Percentiles rank a stretch among this genome's conserved stretches.
Conservation (phyloP, 345 rosid species). For the Lepidium aucheri region DNA sequence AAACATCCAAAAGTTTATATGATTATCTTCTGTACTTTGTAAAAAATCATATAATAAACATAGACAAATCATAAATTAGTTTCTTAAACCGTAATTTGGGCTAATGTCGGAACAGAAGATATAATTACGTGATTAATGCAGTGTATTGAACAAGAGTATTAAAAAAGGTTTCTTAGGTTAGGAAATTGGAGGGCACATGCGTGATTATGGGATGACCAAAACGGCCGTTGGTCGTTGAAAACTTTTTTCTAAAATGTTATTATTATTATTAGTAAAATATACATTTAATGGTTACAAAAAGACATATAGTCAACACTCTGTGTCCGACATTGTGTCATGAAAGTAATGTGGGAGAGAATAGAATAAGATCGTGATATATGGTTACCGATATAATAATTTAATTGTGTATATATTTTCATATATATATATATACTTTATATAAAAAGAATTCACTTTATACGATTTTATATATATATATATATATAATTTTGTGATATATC, state of each 20-base stretch:
- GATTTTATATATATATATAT: neutral
- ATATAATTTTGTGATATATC: too few species aligned
- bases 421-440: neutral
- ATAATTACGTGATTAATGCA: slow-evolving; percentile 1
- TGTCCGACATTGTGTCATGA: slow-evolving; percentile 11
- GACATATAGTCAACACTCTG: slow-evolving; percentile 19
- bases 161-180: neutral
- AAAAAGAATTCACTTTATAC: too few species aligned
- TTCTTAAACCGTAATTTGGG: slow-evolving; percentile 3
- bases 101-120: neutral
- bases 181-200: slow-evolving; percentile 22
- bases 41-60: neutral
- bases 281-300: neutral
- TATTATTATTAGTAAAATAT: too few species aligned
- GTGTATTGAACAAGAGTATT: neutral
- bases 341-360: neutral
- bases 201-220: slow-evolving; percentile 8
- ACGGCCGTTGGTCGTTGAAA: slow-evolving; percentile 26
- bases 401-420: neutral
- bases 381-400: neutral
- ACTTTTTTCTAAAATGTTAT: too few species aligned
- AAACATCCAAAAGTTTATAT: neutral
- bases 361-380: neutral
- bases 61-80: neutral
- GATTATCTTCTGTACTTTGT: neutral